Evolutionary conservation across 306 rosid species (phyloP), one percentile per base, ranked within the genome.

Genomic region (Corylus avellana): DNA sequence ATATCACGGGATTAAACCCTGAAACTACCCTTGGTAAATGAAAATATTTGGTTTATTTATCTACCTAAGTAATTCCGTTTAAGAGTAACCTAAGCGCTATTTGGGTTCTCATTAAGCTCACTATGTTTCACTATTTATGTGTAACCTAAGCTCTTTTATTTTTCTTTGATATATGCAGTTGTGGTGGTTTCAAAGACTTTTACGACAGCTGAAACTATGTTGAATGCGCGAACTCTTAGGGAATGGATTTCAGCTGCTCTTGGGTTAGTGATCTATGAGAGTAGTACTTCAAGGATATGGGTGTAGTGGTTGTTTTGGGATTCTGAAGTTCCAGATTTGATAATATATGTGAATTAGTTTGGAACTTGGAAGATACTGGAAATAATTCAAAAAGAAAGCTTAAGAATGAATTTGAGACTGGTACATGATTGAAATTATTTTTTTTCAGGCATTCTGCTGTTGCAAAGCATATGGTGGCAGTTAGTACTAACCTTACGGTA

Each of bases 381-480:
- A 53, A 70, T 11, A 68, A 18, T 68, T 35, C 70, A 35, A 35
- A 63, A 63, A 35, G 48, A 68, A 42, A 68, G 51, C 12, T 68
- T 55, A 57, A 17, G 68, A 50, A 73, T 79, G 70, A 54, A 61
- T n/a, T 76, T 72, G 75, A 50, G 56, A 48, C 58, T 72, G 18
- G 72, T 58, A 70, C 5, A 80, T 27, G 29, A 51, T 51, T 83
- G 84, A 77, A 48, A 55, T 68, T 57, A 50, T 71, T 59, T 82
- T 64, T 79, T 73, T 80, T 62, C 88, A 93, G 98, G 90, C 89
- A 94, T 66, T 88, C 89, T 61, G 96, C 97, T 49, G 96, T 95
- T 79, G 94, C 99, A 80, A 95, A 91, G 86, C 98, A 95, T 86
- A 93, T 95, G 97, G 96, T 95, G 44, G 99, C 97, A 78, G 97